Base-by-base conservation (phyloP, 164 flowering plant species). In the Vitis rotundifolia region DNA sequence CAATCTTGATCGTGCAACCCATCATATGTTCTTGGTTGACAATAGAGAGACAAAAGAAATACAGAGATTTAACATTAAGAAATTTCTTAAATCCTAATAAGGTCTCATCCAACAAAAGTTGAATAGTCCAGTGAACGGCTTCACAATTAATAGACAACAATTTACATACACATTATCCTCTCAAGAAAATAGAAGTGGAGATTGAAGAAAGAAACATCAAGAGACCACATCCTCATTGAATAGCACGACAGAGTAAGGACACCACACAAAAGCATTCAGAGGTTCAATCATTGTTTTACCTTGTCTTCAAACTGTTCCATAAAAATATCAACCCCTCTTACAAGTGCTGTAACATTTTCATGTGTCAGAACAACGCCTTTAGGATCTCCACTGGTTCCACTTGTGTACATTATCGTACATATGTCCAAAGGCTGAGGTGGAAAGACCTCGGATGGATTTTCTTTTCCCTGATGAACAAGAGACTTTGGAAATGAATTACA, bases 301-400 rank as follows among this genome's bases (percentile, higher is more conserved):
- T 95, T 93, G 84, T 95, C 99, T 80, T 93, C 97, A 76, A 95
- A 91, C 67, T 88, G 96, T 13, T 81, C 91, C 89, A 95, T 47
- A 73, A 83, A 93, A 16, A 91, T 77, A 81, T 93, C 94, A 9
- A 90, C 61, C 14, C 97, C 98, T 71, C 75, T 72, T 47, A 91
- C 85, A 66, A 69, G 65, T 26, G 70, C 63, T 18, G 84, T 78
- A 58, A 81, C 62, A 57, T 81, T 90, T 82, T 93, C 97, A 72
- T 95, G 98, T 9, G 97, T 91, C 72, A 95, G 59, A 51, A 93
- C 77, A 56, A 89, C 99, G 49, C 99, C 99, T 85, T 95, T 95
- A 10, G 99, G 99, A 55, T 86, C 87, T 60, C 99, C 99, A 77
- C 93, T 93, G 48, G 99, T 93, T 52, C 99, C 99, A 72, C 99